phyloP scores from a whole-genome alignment of 495 filamentous ascomycete species.

The Tetracladium marchalianum region DNA sequence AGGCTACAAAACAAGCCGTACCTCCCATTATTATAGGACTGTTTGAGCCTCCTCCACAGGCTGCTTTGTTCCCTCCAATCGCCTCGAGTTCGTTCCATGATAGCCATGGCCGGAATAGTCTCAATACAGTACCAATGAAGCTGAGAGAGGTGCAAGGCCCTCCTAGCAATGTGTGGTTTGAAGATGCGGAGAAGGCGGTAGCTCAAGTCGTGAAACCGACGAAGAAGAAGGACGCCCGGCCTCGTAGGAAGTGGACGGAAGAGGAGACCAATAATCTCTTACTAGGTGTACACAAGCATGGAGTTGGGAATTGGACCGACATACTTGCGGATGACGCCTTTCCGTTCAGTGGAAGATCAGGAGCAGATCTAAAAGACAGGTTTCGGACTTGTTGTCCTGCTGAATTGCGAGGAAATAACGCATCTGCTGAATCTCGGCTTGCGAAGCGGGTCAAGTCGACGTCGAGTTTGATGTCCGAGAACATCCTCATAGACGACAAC shows the following conservation, averaged over 20 bases:
- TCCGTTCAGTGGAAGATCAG: slow-evolving; percentile 63
- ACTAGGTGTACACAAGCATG: slow-evolving; percentile 68
- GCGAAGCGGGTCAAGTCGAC: slow-evolving; percentile 13
- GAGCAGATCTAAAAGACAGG: slow-evolving; percentile 79
- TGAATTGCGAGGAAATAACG: slow-evolving; percentile 33
- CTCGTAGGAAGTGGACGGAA: slow-evolving; percentile 63
- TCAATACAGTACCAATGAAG: slow-evolving; percentile 21
- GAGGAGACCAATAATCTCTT: slow-evolving; percentile 73
- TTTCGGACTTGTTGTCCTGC: slow-evolving; percentile 70
- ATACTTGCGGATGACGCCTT: slow-evolving; percentile 70
- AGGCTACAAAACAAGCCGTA: slow-evolving; percentile 38
- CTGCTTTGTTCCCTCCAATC: slow-evolving; percentile 64
- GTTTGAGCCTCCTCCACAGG: slow-evolving; percentile 65
- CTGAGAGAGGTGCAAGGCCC: slow-evolving; percentile 5
- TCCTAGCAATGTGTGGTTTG: slow-evolving; percentile 1
- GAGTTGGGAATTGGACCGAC: slow-evolving; percentile 79
- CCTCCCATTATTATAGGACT: slow-evolving; percentile 63
- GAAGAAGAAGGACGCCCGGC: slow-evolving; percentile 8
- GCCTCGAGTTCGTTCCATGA: slow-evolving; percentile 42
- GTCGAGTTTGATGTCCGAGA: slow-evolving; percentile 32
- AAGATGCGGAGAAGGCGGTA: not conserved
- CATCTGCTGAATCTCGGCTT: not conserved
- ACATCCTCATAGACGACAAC: slow-evolving; percentile 35
- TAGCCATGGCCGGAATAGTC: slow-evolving; percentile 26
- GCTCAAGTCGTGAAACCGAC: not conserved